phyloP scores from a whole-genome alignment of 352 stramenopile species.

The Phytophthora ramorum region DNA sequence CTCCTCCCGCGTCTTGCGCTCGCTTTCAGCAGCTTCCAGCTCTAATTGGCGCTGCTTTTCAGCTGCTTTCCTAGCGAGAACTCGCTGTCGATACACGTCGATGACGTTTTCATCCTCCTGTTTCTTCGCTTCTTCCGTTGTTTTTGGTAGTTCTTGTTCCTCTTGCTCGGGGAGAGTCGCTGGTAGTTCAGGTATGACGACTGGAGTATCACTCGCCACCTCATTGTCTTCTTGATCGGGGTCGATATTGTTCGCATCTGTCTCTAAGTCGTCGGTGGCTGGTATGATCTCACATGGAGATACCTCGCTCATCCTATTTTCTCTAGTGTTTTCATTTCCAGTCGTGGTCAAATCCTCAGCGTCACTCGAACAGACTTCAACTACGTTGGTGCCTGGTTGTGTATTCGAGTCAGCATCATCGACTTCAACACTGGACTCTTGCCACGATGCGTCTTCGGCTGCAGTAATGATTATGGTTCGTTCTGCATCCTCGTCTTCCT shows the following conservation, averaged over 20 bases:
- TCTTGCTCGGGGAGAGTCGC: slow-evolving; percentile 35
- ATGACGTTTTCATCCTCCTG: slow-evolving; percentile 65
- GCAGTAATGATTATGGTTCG: neutral
- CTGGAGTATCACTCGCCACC: neutral
- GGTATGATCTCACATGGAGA: neutral
- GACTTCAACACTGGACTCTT: slow-evolving; percentile 10
- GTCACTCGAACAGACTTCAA: neutral
- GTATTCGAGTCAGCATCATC: neutral
- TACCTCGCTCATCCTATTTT: neutral
- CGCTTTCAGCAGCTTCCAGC: slow-evolving; percentile 42
- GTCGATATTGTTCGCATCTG: neutral
- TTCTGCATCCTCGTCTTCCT: slow-evolving; percentile 8
- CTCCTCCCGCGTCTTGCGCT: slow-evolving; percentile 51
- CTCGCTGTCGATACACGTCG: slow-evolving; percentile 70
- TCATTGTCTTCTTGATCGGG: neutral
- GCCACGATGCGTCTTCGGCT: slow-evolving; percentile 2
- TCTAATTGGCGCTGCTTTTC: slow-evolving; percentile 67
- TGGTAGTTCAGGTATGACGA: neutral
- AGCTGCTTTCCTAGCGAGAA: slow-evolving; percentile 65
- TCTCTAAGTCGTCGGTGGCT: neutral
- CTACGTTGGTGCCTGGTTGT: neutral
- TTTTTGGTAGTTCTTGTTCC: slow-evolving; percentile 41
- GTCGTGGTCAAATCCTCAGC: neutral
- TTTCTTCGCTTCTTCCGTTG: slow-evolving; percentile 58
- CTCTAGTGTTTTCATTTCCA: neutral